phyloP scores from a whole-genome alignment of 257 asterid species.

The Penstemon newberryi region DNA sequence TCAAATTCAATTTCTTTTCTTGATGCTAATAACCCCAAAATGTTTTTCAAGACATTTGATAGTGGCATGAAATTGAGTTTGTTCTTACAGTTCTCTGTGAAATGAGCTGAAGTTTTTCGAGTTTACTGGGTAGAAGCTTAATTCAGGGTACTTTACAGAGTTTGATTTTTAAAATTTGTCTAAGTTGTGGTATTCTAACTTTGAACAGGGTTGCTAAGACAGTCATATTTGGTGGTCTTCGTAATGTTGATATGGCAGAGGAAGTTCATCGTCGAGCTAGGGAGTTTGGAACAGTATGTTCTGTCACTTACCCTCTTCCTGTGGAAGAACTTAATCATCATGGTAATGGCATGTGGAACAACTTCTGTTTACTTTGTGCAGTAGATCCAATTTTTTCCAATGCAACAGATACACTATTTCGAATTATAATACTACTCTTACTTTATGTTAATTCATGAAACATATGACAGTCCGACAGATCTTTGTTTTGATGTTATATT shows the following conservation, averaged over 20 bases:
- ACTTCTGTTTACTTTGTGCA: conserved; percentile 14
- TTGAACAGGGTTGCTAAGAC: conserved; percentile 87
- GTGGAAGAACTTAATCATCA: conserved; percentile 64
- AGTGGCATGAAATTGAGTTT: background rate
- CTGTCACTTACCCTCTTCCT: conserved; percentile 84
- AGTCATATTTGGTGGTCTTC: conserved; percentile 82
- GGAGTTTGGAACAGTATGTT: conserved; percentile 61
- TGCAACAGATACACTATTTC: background rate
- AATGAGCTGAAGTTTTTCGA: background rate
- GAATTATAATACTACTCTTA: no score
- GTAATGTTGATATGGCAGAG: conserved; percentile 65
- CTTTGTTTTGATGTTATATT: background rate
- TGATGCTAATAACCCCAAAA: background rate
- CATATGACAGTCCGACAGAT: background rate
- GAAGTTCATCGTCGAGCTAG: conserved; percentile 73
- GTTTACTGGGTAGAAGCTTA: conserved; percentile 6
- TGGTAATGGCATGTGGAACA: conserved; percentile 48
- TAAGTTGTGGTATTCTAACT: conserved; percentile 3
- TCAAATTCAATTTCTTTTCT: background rate
- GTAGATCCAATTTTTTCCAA: conserved; percentile 5
- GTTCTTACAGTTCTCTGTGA: conserved; percentile 6
- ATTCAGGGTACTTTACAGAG: background rate
- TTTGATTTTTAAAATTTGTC: background rate
- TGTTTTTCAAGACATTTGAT: background rate
- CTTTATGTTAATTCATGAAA: background rate